A percentile compares a stretch with the other conserved stretches of the same genome.
Conservation (phyloP, 306 rosid species). For the Casuarina glauca region DNA sequence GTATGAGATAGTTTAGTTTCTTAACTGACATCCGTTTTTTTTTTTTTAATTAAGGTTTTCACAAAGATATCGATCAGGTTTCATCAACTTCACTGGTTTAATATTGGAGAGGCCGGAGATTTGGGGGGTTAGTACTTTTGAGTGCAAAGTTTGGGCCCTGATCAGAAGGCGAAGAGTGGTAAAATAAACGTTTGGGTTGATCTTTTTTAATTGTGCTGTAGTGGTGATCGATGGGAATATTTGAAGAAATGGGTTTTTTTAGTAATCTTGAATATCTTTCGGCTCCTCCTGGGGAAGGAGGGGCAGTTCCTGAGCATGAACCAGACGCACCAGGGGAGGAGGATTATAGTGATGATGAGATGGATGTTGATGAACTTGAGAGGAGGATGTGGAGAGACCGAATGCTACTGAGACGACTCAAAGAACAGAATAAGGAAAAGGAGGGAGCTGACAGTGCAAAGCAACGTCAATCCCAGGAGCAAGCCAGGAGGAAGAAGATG, state of each 20-base stretch:
- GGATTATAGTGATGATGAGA: slow-evolving; percentile 53
- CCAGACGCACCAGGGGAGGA: slow-evolving; percentile 38
- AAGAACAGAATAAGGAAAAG: slow-evolving; percentile 47
- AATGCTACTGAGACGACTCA: slow-evolving; percentile 41
- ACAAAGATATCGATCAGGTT: slow-evolving; percentile 2
- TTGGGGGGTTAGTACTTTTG: neutral
- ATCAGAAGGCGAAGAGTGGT: neutral
- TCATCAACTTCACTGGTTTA: neutral
- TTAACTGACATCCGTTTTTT: neutral
- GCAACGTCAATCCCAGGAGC: slow-evolving; percentile 63
- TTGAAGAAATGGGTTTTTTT: slow-evolving; percentile 48
- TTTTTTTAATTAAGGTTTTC: slow-evolving; percentile 11
- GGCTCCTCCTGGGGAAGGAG: slow-evolving; percentile 33
- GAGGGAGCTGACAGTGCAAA: slow-evolving; percentile 37
- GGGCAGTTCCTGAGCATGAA: slow-evolving; percentile 37
- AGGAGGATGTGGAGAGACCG: slow-evolving; percentile 61
- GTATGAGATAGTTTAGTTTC: neutral
- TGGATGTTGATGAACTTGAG: slow-evolving; percentile 55
- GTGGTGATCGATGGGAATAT: slow-evolving; percentile 32
- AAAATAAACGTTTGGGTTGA: neutral
- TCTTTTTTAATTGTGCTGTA: neutral
- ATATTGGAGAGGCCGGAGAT: neutral
- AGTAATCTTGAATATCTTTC: slow-evolving; percentile 42
- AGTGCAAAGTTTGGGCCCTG: neutral
- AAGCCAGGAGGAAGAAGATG: slow-evolving; percentile 65